Conservation (phyloP, 139 green algal genomes). For the Diplosphaera chodatii region DNA sequence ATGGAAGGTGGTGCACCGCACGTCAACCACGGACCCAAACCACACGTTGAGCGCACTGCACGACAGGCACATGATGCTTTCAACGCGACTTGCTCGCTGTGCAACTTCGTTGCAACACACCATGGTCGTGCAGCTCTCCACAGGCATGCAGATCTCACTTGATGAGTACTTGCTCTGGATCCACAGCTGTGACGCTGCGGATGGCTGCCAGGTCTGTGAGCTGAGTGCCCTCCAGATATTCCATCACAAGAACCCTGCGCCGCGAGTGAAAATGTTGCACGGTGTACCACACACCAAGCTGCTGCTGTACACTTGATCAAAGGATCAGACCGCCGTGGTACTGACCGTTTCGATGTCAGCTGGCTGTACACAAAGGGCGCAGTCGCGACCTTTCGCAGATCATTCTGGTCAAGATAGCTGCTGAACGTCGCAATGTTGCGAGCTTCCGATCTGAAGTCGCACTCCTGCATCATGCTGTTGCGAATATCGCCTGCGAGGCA, state of each 20-base stretch:
- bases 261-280: too few relatives aligned
- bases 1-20: constrained; percentile 83
- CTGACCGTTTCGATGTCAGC: constrained; percentile 56
- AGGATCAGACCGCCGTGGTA: neutral
- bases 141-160: too few relatives aligned
- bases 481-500: constrained; percentile 51
- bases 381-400: constrained; percentile 56
- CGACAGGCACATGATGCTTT: neutral
- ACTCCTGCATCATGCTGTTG: constrained; percentile 81
- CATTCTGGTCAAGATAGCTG: constrained; percentile 62
- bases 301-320: too few relatives aligned
- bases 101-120: too few relatives aligned
- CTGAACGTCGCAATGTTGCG: constrained; percentile 71
- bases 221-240: constrained; percentile 79
- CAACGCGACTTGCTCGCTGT: too few relatives aligned
- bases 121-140: too few relatives aligned
- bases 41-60: constrained; percentile 93
- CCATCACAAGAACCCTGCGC: constrained; percentile 88
- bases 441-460: constrained; percentile 87
- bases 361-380: constrained; percentile 74
- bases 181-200: constrained; percentile 40
- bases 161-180: constrained; percentile 12
- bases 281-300: too few relatives aligned
- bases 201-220: constrained; percentile 89
- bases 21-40: constrained; percentile 76